phyloP scores from a whole-genome alignment of 495 filamentous ascomycete genomes.

The Aspergillus haitiensis region DNA sequence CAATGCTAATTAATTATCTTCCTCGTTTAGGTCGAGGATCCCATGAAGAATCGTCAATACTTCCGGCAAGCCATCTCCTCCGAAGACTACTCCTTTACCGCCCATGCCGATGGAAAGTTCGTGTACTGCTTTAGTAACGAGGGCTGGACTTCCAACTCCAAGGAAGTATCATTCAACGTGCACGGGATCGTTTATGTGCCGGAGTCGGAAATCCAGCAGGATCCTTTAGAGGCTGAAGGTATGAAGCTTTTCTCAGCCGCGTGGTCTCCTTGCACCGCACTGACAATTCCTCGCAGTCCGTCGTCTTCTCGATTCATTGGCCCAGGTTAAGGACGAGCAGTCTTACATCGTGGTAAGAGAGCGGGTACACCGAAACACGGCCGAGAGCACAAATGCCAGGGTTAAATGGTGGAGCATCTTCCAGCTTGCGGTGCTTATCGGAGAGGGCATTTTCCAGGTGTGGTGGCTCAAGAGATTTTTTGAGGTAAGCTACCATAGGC shows the following conservation, averaged over 20 bases:
- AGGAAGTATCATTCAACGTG: slow-evolving; percentile 98
- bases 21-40: slow-evolving; percentile 70
- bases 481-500: slow-evolving; percentile 61
- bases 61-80: slow-evolving; percentile 77
- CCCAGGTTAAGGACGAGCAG: slow-evolving; percentile 95
- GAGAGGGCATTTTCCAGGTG: slow-evolving; percentile 95
- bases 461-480: slow-evolving; percentile 99
- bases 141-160: slow-evolving; percentile 85
- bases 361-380: slow-evolving; percentile 94
- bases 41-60: slow-evolving; percentile 67
- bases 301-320: slow-evolving; percentile 77
- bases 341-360: slow-evolving; percentile 95
- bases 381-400: slow-evolving; percentile 93
- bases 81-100: slow-evolving; percentile 91
- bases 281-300: slow-evolving; percentile 59
- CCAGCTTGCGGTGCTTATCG: slow-evolving; percentile 84
- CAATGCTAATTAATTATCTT: slow-evolving; percentile 22
- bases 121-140: slow-evolving; percentile 99
- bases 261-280: slow-evolving; percentile 15
- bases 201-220: slow-evolving; percentile 76
- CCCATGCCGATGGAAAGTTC: slow-evolving; percentile 81
- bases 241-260: slow-evolving; percentile 20
- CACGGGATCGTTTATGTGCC: slow-evolving; percentile 98
- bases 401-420: slow-evolving; percentile 99
- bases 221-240: slow-evolving; percentile 91